A percentile compares a stretch with the other conserved stretches of the same genome.
Conservation (phyloP, 106 monocot species). For the Acorus calamus region DNA sequence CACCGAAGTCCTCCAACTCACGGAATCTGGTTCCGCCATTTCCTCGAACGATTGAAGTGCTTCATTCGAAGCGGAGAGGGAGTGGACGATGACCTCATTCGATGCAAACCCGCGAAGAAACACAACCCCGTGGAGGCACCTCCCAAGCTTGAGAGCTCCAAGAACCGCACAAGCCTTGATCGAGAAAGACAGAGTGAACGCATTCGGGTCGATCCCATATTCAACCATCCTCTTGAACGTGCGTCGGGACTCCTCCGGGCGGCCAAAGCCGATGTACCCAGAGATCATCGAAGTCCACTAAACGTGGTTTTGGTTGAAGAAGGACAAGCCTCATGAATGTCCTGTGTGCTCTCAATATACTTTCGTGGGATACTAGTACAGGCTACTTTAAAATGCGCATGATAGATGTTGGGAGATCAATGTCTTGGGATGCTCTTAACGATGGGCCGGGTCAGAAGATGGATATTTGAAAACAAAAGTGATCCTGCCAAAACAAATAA, state of each 20-base stretch:
- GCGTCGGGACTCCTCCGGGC: slow-evolving; percentile 29
- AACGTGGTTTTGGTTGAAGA: slow-evolving; percentile 1
- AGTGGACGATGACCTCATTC: slow-evolving; percentile 42
- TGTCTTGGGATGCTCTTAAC: too few relatives aligned
- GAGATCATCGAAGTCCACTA: slow-evolving; percentile 78
- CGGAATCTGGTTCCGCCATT: slow-evolving; percentile 27
- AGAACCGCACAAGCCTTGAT: slow-evolving; percentile 43
- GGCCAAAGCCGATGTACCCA: slow-evolving; percentile 11
- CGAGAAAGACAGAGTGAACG: slow-evolving; percentile 43
- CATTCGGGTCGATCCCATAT: slow-evolving; percentile 30
- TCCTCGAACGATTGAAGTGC: slow-evolving; percentile 44
- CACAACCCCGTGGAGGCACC: slow-evolving; percentile 32
- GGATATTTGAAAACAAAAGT: too few relatives aligned
- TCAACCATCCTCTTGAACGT: slow-evolving; percentile 40
- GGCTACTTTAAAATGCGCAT: too few relatives aligned
- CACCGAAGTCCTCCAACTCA: slow-evolving; percentile 48
- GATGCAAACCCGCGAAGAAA: slow-evolving; percentile 22
- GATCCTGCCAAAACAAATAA: too few relatives aligned
- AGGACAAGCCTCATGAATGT: too few relatives aligned
- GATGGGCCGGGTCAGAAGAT: too few relatives aligned
- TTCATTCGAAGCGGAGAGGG: slow-evolving; percentile 22
- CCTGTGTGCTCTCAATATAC: too few relatives aligned
- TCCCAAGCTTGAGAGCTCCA: slow-evolving; percentile 17
- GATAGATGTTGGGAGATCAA: too few relatives aligned
- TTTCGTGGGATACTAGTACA: too few relatives aligned